These are phyloP conservation scores for Lablab purpureus DNA, from an alignment of 306 rosid species.

Conservation along the genomic window DNA sequence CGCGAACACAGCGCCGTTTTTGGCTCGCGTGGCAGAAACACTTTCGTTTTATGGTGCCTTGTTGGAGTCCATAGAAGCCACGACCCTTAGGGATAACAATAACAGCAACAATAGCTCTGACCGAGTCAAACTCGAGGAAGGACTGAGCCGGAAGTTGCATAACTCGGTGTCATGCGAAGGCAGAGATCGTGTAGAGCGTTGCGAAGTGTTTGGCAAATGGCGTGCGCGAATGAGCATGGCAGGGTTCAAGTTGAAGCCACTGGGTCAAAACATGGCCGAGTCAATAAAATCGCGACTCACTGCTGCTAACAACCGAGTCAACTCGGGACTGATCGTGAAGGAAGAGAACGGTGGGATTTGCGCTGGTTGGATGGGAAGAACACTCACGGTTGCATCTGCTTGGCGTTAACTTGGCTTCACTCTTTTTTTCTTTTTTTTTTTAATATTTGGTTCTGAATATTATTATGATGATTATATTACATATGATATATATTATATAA, in stretches of 20 bases:
- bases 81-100: background rate
- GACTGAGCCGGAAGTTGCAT: slow-evolving; percentile 63
- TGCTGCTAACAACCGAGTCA: slow-evolving; percentile 48
- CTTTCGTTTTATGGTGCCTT: slow-evolving; percentile 63
- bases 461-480: background rate
- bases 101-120: slow-evolving; percentile 32
- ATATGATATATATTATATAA: too few species aligned
- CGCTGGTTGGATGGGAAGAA: slow-evolving; percentile 88
- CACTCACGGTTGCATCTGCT: slow-evolving; percentile 91
- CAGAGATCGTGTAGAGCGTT: slow-evolving; percentile 84
- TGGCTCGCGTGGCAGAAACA: slow-evolving; percentile 74
- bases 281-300: slow-evolving; percentile 48
- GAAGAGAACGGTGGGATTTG: slow-evolving; percentile 84
- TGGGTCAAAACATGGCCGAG: slow-evolving; percentile 72
- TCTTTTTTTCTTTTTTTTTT: background rate
- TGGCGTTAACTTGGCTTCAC: slow-evolving; percentile 84
- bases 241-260: slow-evolving; percentile 69
- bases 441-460: slow-evolving; percentile 44
- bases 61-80: slow-evolving; percentile 66
- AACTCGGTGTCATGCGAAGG: slow-evolving; percentile 92
- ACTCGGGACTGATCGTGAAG: slow-evolving; percentile 66
- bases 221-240: slow-evolving; percentile 96
- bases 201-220: slow-evolving; percentile 97
- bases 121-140: slow-evolving; percentile 65
- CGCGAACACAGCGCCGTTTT: slow-evolving; percentile 86